Evolutionary conservation across 2,329 filamentous ascomycete genomes (phyloP), one percentile per base, ranked within the genome.

Genomic region (Geoglossum cookeanum): DNA sequence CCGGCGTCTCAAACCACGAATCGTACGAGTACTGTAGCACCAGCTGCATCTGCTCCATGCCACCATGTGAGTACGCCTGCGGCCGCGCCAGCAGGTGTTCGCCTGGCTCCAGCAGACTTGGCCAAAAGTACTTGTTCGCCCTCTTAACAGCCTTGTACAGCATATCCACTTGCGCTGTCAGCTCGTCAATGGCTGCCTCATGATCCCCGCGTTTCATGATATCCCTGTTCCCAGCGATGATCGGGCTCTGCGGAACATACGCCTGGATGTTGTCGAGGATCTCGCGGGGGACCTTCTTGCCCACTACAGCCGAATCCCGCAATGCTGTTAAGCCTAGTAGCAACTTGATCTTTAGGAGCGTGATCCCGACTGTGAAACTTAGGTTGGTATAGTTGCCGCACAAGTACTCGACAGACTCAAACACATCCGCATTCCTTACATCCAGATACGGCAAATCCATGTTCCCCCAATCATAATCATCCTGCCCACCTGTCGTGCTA

Each of bases 401-500:
- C 9, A 65, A 61, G 22, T 58, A 52, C 9, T 63, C 59, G 8
- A 65, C 52, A 1, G 61, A 49, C 62, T 77, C 75, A 17, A 78
- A 66, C 0, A 65, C 65, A 61, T 77, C 67, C 8, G 69, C 72
- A 8, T 64, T 62, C 30, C 66, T 68, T 47, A 70, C 56, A 57
- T 74, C 62, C 3, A 74, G 65, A 58, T 64, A 71, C 11, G 69
- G 68, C 15, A 65, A 55, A 1, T 59, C 59, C 27, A 59, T 62
- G 57, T 74, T 63, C 6, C 61, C 62, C 68, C 63, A 71, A 54
- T 73, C 66, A 56, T 72, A 72, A 45, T 66, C 22, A 7, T 54
- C 33, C 2, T 63, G 53, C n/a, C 59, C 37, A 4, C 59, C 64
- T 0, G 60, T 60, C 0, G 63, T 66, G 4, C 60, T 63, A 66